Conservation (phyloP, 1,284 basidiomycete genomes). For the Fomitopsis pinicola region DNA sequence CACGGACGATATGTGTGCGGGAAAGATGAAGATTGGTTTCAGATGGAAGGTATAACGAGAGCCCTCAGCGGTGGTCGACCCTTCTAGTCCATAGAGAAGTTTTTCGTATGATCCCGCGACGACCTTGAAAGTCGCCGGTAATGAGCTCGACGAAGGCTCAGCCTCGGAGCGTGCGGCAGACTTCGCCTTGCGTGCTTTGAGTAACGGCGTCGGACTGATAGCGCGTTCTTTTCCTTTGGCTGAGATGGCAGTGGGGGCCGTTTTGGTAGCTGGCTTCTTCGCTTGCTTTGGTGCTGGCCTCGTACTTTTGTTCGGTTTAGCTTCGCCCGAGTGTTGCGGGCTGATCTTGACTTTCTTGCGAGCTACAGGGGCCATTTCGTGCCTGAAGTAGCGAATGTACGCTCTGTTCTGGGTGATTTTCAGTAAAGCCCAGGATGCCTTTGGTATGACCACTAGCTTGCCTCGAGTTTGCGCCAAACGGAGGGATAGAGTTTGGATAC, state of each 20-base stretch:
- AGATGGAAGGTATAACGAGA: conserved; percentile 44
- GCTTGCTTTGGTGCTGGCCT: neutral
- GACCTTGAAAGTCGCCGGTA: conserved; percentile 72
- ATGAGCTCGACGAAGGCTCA: conserved; percentile 11
- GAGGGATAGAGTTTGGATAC: no score
- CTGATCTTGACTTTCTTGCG: neutral
- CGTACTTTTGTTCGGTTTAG: no score
- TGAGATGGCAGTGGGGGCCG: conserved; percentile 1
- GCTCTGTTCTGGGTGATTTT: neutral
- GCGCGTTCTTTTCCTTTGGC: conserved; percentile 18
- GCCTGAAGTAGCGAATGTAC: no score
- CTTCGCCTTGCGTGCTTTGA: neutral
- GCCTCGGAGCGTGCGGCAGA: conserved; percentile 1
- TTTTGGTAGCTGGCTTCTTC: neutral
- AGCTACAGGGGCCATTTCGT: neutral
- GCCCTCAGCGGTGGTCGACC: conserved; percentile 42
- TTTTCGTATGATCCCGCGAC: conserved; percentile 95
- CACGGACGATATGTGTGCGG: conserved; percentile 91
- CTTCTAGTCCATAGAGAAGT: conserved; percentile 87
- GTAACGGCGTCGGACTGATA: neutral
- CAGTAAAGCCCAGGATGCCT: neutral
- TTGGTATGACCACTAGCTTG: no score
- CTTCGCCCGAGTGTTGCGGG: neutral
- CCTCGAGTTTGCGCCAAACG: no score
- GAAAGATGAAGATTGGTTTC: conserved; percentile 92